Percentiles rank a stretch among this genome's conserved stretches.
These are phyloP conservation scores for Eucalyptus tenuipes DNA, from an alignment of 345 rosid species.

Conservation along the genomic window DNA sequence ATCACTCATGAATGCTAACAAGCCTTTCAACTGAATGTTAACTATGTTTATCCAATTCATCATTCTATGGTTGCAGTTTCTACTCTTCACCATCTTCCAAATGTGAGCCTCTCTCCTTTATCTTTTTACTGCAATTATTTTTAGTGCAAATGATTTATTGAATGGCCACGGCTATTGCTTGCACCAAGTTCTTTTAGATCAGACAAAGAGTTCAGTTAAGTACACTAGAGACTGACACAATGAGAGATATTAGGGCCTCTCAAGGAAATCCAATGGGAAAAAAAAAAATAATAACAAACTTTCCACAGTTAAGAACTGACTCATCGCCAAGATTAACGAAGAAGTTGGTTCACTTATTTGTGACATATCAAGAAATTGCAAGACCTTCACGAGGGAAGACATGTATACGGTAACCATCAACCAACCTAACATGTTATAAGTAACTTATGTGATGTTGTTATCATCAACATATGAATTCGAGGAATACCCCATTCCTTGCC, in stretches of 20 bases:
- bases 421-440: not conserved
- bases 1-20: not conserved
- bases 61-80: not conserved
- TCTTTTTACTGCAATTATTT: not conserved
- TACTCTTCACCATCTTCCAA: not conserved
- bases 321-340: not conserved
- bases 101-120: not conserved
- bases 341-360: not conserved
- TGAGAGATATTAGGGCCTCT: not conserved
- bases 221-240: not conserved
- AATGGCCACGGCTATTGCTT: not conserved
- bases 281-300: not conserved
- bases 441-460: not conserved
- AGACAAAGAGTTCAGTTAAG: not conserved
- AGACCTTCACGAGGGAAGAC: not conserved
- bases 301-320: not conserved
- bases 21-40: not conserved
- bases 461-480: not conserved
- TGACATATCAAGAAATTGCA: not conserved
- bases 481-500: constrained; percentile 78
- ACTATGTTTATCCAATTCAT: not conserved
- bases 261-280: not conserved
- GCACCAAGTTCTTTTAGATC: not conserved
- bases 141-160: not conserved
- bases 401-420: not conserved